Percentiles rank a stretch among this genome's conserved stretches.
phyloP scores from a whole-genome alignment of 1,139 yeast genomes.

The Blastobotrys persicus region DNA sequence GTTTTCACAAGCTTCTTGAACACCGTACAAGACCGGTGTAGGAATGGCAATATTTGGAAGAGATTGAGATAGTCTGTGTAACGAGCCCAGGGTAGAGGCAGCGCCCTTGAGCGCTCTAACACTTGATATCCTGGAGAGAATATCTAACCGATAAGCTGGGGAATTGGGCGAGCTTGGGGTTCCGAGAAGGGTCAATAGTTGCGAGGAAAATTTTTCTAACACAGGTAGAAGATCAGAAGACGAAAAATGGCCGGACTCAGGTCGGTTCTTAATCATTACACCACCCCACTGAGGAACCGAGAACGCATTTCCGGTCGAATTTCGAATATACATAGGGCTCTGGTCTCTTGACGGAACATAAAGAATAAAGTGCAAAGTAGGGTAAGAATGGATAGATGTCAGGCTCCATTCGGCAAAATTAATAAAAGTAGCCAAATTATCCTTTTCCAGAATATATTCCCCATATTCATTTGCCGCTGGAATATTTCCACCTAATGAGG shows the following conservation, averaged over 20 bases:
- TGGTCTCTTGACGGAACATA: slow-evolving; percentile 56
- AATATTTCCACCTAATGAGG: slow-evolving; percentile 39
- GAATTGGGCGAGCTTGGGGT: slow-evolving; percentile 56
- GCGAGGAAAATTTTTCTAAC: slow-evolving; percentile 70
- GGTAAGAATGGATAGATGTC: slow-evolving; percentile 45
- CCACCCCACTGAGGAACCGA: slow-evolving; percentile 93
- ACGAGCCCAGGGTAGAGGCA: slow-evolving; percentile 62
- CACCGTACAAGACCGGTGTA: slow-evolving; percentile 51
- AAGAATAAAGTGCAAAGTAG: slow-evolving; percentile 66
- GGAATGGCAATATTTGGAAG: slow-evolving; percentile 84
- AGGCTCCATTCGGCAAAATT: slow-evolving; percentile 79
- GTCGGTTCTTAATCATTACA: slow-evolving; percentile 34
- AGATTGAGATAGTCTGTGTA: slow-evolving; percentile 63
- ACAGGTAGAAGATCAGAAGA: slow-evolving; percentile 53
- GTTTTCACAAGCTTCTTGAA: slow-evolving; percentile 42
- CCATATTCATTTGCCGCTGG: slow-evolving; percentile 21
- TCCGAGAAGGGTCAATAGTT: slow-evolving; percentile 71
- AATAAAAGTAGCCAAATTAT: slow-evolving; percentile 64
- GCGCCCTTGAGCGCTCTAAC: slow-evolving; percentile 51
- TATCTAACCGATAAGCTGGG: slow-evolving; percentile 61
- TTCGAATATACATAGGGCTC: slow-evolving; percentile 44
- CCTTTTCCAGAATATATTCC: slow-evolving; percentile 27
- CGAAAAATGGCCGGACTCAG: slow-evolving; percentile 34
- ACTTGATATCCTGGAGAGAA: slow-evolving; percentile 57
- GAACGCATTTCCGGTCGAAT: slow-evolving; percentile 62